Evolutionary conservation across 2,329 filamentous ascomycete genomes (phyloP).

Genomic region (Emmonsiellopsis sp.): DNA sequence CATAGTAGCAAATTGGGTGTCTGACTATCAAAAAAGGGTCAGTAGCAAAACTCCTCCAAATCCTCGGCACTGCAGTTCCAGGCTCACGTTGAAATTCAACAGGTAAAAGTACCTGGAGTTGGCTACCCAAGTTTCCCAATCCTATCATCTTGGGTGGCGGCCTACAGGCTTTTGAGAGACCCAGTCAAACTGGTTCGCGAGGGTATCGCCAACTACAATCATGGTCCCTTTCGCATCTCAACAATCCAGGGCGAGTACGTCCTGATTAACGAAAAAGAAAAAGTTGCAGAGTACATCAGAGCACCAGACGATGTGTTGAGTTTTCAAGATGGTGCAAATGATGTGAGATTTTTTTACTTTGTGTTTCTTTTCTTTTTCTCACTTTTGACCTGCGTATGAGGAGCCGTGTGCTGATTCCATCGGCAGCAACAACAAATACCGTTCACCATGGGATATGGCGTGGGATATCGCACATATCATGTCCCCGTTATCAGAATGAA

Average conservation of each 20-base stretch:
- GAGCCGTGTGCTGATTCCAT: not conserved
- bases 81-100: not conserved
- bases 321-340: not conserved
- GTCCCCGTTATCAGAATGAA: not conserved
- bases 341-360: not conserved
- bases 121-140: not conserved
- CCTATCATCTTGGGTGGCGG: not conserved
- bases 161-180: not conserved
- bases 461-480: not conserved
- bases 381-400: not conserved
- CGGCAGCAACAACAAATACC: not conserved
- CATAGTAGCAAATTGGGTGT: not conserved
- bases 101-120: not conserved
- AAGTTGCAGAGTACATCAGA: not conserved
- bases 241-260: not conserved
- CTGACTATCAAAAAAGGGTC: not conserved
- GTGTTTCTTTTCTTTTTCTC: not conserved
- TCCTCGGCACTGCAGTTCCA: not conserved
- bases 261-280: not conserved
- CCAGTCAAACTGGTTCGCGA: not conserved
- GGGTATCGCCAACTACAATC: not conserved
- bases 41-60: not conserved
- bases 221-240: not conserved
- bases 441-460: not conserved
- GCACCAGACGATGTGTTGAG: not conserved